A percentile compares a stretch with the other conserved stretches of the same genome.
These are phyloP conservation scores for Neoscytalidium dimidiatum DNA, from an alignment of 2,329 filamentous ascomycete genomes.

Conservation along the genomic window DNA sequence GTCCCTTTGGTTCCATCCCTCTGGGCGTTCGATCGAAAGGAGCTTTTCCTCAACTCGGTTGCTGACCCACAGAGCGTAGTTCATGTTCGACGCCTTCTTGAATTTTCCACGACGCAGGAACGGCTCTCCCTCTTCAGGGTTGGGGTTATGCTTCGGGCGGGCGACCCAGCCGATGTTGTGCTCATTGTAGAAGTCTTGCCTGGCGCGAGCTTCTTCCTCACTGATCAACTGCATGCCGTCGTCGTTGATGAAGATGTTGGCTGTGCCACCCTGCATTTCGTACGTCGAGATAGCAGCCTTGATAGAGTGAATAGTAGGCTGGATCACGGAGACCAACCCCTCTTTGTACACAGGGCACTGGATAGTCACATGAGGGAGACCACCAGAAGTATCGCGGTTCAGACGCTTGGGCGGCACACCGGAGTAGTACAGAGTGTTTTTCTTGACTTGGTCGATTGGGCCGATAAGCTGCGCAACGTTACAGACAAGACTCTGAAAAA, in stretches of 20 bases:
- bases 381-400: constrained; percentile 53
- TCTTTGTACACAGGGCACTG: constrained; percentile 91
- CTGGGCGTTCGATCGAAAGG: constrained; percentile 36
- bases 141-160: constrained; percentile 44
- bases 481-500: constrained; percentile 72
- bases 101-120: constrained; percentile 37
- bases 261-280: constrained; percentile 60
- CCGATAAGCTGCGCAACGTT: constrained; percentile 76
- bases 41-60: constrained; percentile 64
- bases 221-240: constrained; percentile 66
- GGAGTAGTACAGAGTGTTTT: constrained; percentile 82
- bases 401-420: constrained; percentile 61
- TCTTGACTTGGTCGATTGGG: constrained; percentile 69
- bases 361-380: constrained; percentile 70
- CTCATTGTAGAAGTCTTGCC: constrained; percentile 52
- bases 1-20: constrained; percentile 30
- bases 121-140: constrained; percentile 19
- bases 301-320: constrained; percentile 9
- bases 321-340: constrained; percentile 61
- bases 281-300: constrained; percentile 56
- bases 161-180: constrained; percentile 53
- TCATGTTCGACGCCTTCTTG: constrained; percentile 47
- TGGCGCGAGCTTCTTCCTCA: constrained; percentile 42
- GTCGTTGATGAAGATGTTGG: constrained; percentile 69
- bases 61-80: constrained; percentile 65